phyloP scores from a whole-genome alignment of 169 alveolate genomes.

The Cyclospora cayetanensis region DNA sequence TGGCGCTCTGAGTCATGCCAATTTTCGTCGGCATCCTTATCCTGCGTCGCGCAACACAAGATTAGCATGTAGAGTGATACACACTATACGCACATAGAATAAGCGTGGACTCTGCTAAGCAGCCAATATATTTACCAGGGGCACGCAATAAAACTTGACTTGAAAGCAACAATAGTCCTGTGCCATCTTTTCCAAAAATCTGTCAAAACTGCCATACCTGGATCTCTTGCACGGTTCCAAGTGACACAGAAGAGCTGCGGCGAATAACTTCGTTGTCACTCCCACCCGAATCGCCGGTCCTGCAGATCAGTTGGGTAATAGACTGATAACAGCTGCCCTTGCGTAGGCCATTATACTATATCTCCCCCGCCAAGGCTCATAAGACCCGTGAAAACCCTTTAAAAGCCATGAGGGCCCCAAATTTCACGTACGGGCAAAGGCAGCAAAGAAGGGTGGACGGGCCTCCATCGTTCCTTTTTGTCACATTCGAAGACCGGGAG shows the following conservation, averaged over 20 bases:
- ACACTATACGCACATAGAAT: too few species aligned
- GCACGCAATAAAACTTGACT: too few species aligned
- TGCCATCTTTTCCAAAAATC: not conserved
- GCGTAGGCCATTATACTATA: too few species aligned
- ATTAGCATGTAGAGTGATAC: too few species aligned
- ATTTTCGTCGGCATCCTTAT: slow-evolving; percentile 60
- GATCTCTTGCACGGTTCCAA: slow-evolving; percentile 67
- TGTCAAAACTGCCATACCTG: slow-evolving; percentile 6
- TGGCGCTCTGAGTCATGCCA: slow-evolving; percentile 71
- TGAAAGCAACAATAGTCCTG: too few species aligned
- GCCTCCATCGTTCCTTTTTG: not conserved
- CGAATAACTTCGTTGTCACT: slow-evolving; percentile 30
- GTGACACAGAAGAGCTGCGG: slow-evolving; percentile 61
- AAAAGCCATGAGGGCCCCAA: too few species aligned
- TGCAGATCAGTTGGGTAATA: too few species aligned
- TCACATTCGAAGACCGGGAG: not conserved
- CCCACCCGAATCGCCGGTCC: not conserved
- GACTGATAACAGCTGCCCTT: too few species aligned
- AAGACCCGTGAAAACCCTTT: too few species aligned
- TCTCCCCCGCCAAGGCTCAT: too few species aligned
- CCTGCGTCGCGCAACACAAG: slow-evolving; percentile 19
- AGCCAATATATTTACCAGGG: too few species aligned
- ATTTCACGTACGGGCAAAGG: slow-evolving; percentile 43
- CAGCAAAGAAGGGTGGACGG: slow-evolving; percentile 38
- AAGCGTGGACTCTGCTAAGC: too few species aligned